These are phyloP conservation scores for Lathyrus tuberosus DNA, from an alignment of 306 rosid genomes.

Conservation along the genomic window DNA sequence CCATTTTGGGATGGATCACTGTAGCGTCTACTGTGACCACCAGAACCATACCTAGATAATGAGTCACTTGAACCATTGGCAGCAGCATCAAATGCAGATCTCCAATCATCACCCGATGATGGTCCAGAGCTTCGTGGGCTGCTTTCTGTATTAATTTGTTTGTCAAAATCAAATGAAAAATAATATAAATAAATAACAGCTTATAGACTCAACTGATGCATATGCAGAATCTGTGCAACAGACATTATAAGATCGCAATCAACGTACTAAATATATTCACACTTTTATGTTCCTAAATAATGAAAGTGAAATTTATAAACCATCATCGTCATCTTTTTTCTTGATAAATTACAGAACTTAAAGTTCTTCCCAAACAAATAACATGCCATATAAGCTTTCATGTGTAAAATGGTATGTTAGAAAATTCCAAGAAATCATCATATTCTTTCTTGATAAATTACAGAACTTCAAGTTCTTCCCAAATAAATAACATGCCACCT, in stretches of 20 bases:
- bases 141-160: conserved; percentile 47
- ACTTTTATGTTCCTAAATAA: conserved; percentile 4
- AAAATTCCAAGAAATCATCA: conserved; percentile 27
- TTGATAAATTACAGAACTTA: conserved; percentile 20
- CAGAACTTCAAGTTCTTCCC: conserved; percentile 19
- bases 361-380: conserved; percentile 11
- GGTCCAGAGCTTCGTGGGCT: conserved; percentile 48
- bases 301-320: conserved; percentile 9
- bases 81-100: conserved; percentile 65
- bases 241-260: conserved; percentile 12
- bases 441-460: conserved; percentile 12
- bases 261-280: neutral
- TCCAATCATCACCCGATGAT: conserved; percentile 57
- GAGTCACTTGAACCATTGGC: conserved; percentile 53
- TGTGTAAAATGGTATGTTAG: neutral
- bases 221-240: conserved; percentile 5
- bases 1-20: conserved; percentile 65
- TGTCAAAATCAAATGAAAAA: conserved; percentile 15
- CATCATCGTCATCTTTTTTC: conserved; percentile 2
- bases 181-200: conserved; percentile 11
- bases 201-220: conserved; percentile 28
- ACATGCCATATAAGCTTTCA: conserved; percentile 18
- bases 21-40: conserved; percentile 58
- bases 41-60: conserved; percentile 53
- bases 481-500: conserved; percentile 5